A percentile compares a stretch with the other conserved stretches of the same genome.
Conservation (phyloP, 305 asterid species). For the Striga hermonthica region DNA sequence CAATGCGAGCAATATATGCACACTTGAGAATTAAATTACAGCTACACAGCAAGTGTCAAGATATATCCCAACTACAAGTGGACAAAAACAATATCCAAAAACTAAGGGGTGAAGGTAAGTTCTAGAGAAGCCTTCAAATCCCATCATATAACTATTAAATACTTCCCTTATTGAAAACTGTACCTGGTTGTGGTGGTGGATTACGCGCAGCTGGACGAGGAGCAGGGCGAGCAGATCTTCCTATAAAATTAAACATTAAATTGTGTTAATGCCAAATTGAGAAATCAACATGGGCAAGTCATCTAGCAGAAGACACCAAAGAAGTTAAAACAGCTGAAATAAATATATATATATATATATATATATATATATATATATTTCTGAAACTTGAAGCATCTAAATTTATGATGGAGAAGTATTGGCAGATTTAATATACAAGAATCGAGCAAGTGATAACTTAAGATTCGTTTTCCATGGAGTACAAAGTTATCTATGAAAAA, state of each 20-base stretch:
- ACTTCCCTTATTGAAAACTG: not conserved
- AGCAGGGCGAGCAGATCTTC: slow-evolving; percentile 62
- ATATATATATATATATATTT: not conserved
- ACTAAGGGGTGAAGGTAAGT: not conserved
- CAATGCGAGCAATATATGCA: not conserved
- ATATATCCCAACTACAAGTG: not conserved
- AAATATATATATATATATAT: too few relatives aligned
- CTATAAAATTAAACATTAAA: slow-evolving; percentile 36
- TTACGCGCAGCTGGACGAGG: slow-evolving; percentile 50
- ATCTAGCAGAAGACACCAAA: not conserved
- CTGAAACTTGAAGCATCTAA: not conserved
- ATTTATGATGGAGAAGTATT: not conserved
- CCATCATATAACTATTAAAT: not conserved
- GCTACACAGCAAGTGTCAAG: not conserved
- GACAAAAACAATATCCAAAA: not conserved
- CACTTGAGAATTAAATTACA: slow-evolving; percentile 10
- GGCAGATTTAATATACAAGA: not conserved
- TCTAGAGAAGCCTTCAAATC: not conserved
- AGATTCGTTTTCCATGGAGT: too few relatives aligned
- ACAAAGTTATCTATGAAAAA: too few relatives aligned
- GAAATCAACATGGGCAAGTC: not conserved
- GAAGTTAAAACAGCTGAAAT: not conserved
- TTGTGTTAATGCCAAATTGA: not conserved
- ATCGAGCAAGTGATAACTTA: too few relatives aligned
- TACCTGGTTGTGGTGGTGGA: slow-evolving; percentile 54